Evolutionary conservation across 2,329 filamentous ascomycete genomes (phyloP), one percentile per base, ranked within the genome.

Genomic region (Phyllosticta ampelicida): DNA sequence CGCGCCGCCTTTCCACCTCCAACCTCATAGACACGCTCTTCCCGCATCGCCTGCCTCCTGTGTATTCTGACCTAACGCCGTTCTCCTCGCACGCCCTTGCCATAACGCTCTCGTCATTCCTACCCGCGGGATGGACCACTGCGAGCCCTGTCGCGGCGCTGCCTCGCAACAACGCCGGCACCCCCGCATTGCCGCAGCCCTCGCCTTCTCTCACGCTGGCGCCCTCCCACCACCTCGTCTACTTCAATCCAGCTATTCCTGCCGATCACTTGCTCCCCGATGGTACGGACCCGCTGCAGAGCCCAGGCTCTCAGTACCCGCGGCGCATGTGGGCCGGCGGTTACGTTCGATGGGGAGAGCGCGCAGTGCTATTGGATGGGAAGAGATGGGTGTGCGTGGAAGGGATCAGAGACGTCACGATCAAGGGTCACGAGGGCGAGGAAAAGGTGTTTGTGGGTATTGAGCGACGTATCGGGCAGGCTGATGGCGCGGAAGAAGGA

Each of bases 291-390:
- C 77, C 82, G 4, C 77, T 86, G 56, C 90, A 96, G 68, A 85
- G 79, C 21, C 92, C 92, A 0, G 89, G 86, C 1, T 68, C 69
- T 3, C 84, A 85, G 1, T 96, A 88, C 69, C 79, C 79, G 54
- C 81, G 88, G 20, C 84, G 94, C 18, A 83, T 99, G 75, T 99
- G 94, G 94, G 89, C 89, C 13, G 90, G 91, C 29, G 94, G 92
- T 0, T 79, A 80, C 48, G 72, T 96, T 9, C 68, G 68, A 1
- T 87, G 88, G 11, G 60, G 63, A 16, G 36, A 18, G 20, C 44
- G 48, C 48, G 21, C 54, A n/a, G 55, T 55, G 48, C 44, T 50
- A 18, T 9, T 57, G 20, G 53, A 59, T 19, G 55, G 44, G 16
- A 20, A 48, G 44, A 26, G 56, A 30, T 51, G 66, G 55, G 76